These are phyloP conservation scores for Trypanosoma platydactyli DNA, from an alignment of 208 protist genomes.

Conservation along the genomic window DNA sequence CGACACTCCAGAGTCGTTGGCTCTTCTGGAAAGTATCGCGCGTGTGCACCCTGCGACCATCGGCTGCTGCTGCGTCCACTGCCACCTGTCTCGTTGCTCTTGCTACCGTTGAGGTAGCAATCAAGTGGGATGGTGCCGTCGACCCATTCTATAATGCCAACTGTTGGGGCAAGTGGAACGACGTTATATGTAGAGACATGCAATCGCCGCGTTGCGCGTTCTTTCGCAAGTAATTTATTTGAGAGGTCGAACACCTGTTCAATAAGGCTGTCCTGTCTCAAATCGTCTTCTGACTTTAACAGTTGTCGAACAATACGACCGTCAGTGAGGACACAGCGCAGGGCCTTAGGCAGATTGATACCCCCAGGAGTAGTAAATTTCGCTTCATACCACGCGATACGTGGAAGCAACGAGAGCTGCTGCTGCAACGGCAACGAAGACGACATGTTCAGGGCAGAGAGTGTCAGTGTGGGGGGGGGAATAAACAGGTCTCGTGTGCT, in stretches of 20 bases:
- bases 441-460: neutral
- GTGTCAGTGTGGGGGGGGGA: conserved; percentile 42
- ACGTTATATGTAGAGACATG: conserved; percentile 94
- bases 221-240: conserved; percentile 74
- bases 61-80: conserved; percentile 1
- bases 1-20: conserved; percentile 58
- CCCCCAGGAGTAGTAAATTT: conserved; percentile 87
- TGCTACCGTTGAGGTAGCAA: conserved; percentile 78
- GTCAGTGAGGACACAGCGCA: conserved; percentile 84
- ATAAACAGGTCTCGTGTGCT: conserved; percentile 37
- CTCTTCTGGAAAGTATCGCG: conserved; percentile 86
- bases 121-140: conserved; percentile 88
- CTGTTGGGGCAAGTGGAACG: conserved; percentile 87
- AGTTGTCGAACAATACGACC: conserved; percentile 86
- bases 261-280: conserved; percentile 96
- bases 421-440: neutral
- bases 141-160: conserved; percentile 93
- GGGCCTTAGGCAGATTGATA: conserved; percentile 94
- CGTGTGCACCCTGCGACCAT: conserved; percentile 59
- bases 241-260: conserved; percentile 93
- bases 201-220: conserved; percentile 22
- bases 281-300: conserved; percentile 92
- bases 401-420: conserved; percentile 16
- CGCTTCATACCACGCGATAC: conserved; percentile 53
- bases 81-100: conserved; percentile 13